Conservation (phyloP, 1,284 basidiomycete species). For the Baeospora myosura region DNA sequence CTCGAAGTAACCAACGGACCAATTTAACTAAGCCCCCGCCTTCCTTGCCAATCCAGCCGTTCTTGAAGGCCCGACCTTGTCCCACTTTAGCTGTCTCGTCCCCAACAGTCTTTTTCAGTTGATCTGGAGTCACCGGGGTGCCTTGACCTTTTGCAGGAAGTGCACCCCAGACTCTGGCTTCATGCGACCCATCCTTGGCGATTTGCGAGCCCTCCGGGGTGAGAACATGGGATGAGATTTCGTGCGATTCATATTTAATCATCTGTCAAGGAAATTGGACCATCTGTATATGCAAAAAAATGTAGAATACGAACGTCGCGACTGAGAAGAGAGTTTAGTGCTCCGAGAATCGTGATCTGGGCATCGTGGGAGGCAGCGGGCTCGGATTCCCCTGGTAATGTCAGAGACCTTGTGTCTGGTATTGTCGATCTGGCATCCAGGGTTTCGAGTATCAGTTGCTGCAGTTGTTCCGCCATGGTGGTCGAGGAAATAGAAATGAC, state of each 20-base stretch:
- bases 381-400: constrained; percentile 56
- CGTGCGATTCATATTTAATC: constrained; percentile 77
- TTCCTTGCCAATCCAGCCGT: constrained; percentile 93
- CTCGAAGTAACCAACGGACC: constrained; percentile 40
- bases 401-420: constrained; percentile 67
- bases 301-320: constrained; percentile 60
- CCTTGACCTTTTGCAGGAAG: constrained; percentile 68
- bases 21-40: constrained; percentile 82
- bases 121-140: constrained; percentile 53
- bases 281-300: constrained; percentile 9
- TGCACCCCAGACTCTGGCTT: constrained; percentile 87
- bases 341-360: constrained; percentile 79
- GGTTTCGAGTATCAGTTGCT: constrained; percentile 71
- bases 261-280: constrained; percentile 51
- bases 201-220: constrained; percentile 82
- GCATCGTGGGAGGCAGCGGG: constrained; percentile 60
- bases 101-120: constrained; percentile 72
- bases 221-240: constrained; percentile 64
- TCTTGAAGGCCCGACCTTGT: constrained; percentile 94
- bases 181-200: constrained; percentile 80
- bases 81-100: constrained; percentile 85
- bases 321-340: constrained; percentile 80
- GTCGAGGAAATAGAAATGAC: background rate
- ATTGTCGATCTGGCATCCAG: constrained; percentile 58
- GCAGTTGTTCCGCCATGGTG: constrained; percentile 68